Percentiles rank a stretch among this genome's conserved stretches.
Evolutionary conservation across 129 eudicot species (phyloP).

Genomic region (Flaveria brownii): DNA sequence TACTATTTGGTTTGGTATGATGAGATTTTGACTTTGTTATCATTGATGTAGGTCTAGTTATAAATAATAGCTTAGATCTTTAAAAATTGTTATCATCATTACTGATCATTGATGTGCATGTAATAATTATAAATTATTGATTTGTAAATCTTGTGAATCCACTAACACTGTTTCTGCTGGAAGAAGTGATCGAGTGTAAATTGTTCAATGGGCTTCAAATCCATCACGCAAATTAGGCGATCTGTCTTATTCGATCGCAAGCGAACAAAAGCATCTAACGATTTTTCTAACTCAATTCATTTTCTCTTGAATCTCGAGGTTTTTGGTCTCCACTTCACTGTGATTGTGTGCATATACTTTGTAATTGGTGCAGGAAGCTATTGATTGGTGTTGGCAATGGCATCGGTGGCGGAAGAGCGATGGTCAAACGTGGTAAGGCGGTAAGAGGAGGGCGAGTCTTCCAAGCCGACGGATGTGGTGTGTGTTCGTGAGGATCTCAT

Average conservation of each 20-base stretch:
- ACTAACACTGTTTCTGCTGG: neutral
- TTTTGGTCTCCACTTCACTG: neutral
- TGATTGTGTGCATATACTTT: too few relatives aligned
- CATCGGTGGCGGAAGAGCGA: constrained; percentile 26
- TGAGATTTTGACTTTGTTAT: neutral
- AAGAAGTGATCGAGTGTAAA: neutral
- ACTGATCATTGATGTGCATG: too few relatives aligned
- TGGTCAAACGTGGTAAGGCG: constrained; percentile 22
- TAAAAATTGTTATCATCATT: too few relatives aligned
- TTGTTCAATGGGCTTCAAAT: neutral
- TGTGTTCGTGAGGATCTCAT: constrained; percentile 73
- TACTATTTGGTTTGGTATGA: too few relatives aligned
- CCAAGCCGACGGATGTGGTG: constrained; percentile 67
- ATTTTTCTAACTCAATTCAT: neutral
- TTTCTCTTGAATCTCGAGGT: neutral
- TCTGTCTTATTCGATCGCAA: neutral
- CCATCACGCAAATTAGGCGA: neutral
- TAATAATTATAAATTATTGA: neutral
- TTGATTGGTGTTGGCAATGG: constrained; percentile 29
- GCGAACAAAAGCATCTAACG: neutral
- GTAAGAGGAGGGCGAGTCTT: constrained; percentile 33
- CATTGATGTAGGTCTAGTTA: neutral
- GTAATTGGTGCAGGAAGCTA: neutral
- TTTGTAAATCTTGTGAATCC: neutral
- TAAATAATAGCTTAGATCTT: neutral